Evolutionary conservation across 768 basidiomycete genomes (phyloP).

Genomic region (Daedaleopsis sinensis): DNA sequence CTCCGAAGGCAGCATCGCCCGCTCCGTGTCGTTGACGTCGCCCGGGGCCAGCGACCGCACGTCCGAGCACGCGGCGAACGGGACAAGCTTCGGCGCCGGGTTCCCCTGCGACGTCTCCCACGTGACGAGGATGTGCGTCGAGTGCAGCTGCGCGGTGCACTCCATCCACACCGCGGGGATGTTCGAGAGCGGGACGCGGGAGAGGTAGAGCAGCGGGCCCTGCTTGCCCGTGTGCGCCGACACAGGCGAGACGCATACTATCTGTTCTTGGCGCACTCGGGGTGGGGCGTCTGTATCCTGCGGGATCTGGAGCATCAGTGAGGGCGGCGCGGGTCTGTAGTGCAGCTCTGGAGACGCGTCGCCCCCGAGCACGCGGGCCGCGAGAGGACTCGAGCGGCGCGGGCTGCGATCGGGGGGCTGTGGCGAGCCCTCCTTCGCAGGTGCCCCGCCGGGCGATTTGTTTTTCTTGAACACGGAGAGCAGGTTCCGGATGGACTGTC

Average conservation of each 20-base stretch:
- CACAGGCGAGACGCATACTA: constrained; percentile 28
- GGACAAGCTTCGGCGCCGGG: constrained; percentile 48
- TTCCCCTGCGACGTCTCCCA: constrained; percentile 46
- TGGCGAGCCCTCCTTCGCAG: background rate
- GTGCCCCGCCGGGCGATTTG: constrained; percentile 10
- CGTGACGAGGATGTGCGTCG: constrained; percentile 49
- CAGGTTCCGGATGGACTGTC: constrained; percentile 65
- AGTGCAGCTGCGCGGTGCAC: constrained; percentile 43
- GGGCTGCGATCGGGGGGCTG: background rate
- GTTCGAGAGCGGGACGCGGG: constrained; percentile 24
- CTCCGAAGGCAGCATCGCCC: constrained; percentile 40
- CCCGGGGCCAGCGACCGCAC: constrained; percentile 57
- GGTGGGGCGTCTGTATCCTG: background rate
- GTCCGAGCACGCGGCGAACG: constrained; percentile 57
- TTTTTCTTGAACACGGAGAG: constrained; percentile 64
- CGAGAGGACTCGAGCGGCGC: constrained; percentile 5
- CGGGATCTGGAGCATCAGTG: constrained; percentile 13
- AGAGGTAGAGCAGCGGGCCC: constrained; percentile 55
- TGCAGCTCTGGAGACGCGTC: background rate
- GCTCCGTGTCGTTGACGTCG: constrained; percentile 49
- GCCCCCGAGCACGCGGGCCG: background rate
- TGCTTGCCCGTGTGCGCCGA: constrained; percentile 23
- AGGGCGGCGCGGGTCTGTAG: background rate
- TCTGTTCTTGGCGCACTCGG: constrained; percentile 10
- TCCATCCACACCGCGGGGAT: constrained; percentile 51